Evolutionary conservation across 2,329 filamentous ascomycete species (phyloP).

Genomic region (Didymella glomerata): DNA sequence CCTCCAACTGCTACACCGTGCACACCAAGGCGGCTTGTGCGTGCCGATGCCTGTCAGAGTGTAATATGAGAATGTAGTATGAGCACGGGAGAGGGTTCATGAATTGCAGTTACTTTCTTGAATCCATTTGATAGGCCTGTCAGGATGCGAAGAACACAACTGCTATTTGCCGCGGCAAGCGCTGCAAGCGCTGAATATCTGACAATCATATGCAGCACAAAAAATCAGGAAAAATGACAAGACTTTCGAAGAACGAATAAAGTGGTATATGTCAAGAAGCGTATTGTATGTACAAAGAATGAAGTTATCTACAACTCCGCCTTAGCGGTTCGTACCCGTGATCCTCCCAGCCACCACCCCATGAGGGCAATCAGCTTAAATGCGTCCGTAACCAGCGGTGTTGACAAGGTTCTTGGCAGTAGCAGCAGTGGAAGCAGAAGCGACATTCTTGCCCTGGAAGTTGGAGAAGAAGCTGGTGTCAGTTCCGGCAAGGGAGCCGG

Average conservation of each 20-base stretch:
- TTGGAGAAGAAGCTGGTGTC: conserved; percentile 60
- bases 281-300: conserved; percentile 18
- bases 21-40: conserved; percentile 1
- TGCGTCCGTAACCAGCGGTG: conserved; percentile 37
- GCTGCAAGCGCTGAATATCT: no score
- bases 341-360: conserved; percentile 3
- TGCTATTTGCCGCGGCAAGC: background rate
- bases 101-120: background rate
- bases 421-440: conserved; percentile 49
- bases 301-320: conserved; percentile 9
- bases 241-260: background rate
- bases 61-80: background rate
- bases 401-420: conserved; percentile 31
- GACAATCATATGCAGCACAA: no score
- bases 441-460: conserved; percentile 64
- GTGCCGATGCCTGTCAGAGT: background rate
- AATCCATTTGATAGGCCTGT: no score
- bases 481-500: conserved; percentile 38
- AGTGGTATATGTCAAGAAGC: conserved; percentile 13
- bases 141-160: no score
- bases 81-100: no score
- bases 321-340: conserved; percentile 2
- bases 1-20: background rate
- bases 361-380: conserved; percentile 24
- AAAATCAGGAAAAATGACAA: no score